Evolutionary conservation across 306 rosid species (phyloP), one percentile per base, ranked within the genome.

Genomic region (Trifolium repens): DNA sequence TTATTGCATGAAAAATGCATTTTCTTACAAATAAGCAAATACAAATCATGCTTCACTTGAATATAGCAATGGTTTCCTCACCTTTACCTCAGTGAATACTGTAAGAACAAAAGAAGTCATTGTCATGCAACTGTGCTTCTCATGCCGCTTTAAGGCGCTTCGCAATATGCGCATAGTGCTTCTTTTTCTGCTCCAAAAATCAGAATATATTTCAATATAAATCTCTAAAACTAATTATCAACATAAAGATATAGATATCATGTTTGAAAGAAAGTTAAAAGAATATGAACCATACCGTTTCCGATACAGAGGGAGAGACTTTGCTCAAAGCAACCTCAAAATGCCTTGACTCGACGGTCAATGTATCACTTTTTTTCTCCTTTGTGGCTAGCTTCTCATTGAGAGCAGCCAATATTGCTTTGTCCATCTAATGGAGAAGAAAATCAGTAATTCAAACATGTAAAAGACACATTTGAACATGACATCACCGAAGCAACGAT

Each of bases 181-280:
- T 65, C 35, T 42, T 77, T 85, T 82, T 79, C 89, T 85, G 84
- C 57, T 17, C 79, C 42, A 67, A 70, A 81, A 52, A 76, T 5
- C 54, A 12, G 74, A 85, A 57, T 12, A 76, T 62, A 65, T 55
- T 30, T 30, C 40, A 55, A 46, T 7, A 49, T 53, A 15, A 39
- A 42, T 27, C 76, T 69, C 39, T 8, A 43, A 66, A 47, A 26
- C 30, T 8, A 35, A 30, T 58, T 39, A 39, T 74, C 15, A 47
- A 53, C 39, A 11, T 9, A 9, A 14, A 42, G 15, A 43, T 9
- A 72, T 35, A 47, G 57, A 53, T 59, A 44, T 24, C 67, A 46
- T 47, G 72, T 9, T 4, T 17, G n/a, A 60, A 14, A 57, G 46
- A 72, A n/a, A 61, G 5, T 40, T 24, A 67, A 27, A 55, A 47